These are phyloP conservation scores for Pseudogymnoascus sp. DNA, from an alignment of 2,329 filamentous ascomycete genomes.

Conservation along the genomic window DNA sequence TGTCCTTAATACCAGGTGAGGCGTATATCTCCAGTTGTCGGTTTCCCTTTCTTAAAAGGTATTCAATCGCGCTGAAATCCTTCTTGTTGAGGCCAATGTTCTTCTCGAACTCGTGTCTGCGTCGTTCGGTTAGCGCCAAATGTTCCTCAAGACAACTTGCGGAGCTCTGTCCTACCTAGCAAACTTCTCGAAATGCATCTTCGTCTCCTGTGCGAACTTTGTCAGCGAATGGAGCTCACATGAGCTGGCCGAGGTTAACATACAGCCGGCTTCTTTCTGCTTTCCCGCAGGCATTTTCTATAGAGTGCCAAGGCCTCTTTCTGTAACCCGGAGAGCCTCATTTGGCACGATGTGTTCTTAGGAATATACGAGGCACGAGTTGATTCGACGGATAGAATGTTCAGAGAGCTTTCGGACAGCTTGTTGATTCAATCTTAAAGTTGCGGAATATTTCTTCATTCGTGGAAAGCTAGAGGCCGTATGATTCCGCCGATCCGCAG, in stretches of 20 bases:
- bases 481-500: conserved; percentile 1
- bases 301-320: conserved; percentile 82
- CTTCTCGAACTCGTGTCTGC: conserved; percentile 68
- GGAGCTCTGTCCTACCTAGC: conserved; percentile 43
- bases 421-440: background rate
- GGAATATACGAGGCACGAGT: background rate
- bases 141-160: background rate
- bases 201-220: conserved; percentile 37
- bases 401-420: background rate
- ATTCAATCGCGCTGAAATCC: conserved; percentile 63
- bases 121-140: background rate
- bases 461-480: conserved; percentile 8
- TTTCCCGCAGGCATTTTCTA: conserved; percentile 73
- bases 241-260: conserved; percentile 20
- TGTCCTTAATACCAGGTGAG: conserved; percentile 56
- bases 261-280: conserved; percentile 71
- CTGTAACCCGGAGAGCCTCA: conserved; percentile 77
- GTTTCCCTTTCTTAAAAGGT: conserved; percentile 56
- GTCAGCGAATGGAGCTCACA: conserved; percentile 10
- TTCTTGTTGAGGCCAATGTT: conserved; percentile 52
- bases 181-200: conserved; percentile 55
- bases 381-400: conserved; percentile 5
- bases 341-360: conserved; percentile 16
- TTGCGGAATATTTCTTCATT: conserved; percentile 4
- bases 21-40: conserved; percentile 61